Percentiles rank a stretch among this genome's conserved stretches.
These are phyloP conservation scores for Mucor sp. DNA, from an alignment of 371 early-diverging fungal species.

Conservation along the genomic window DNA sequence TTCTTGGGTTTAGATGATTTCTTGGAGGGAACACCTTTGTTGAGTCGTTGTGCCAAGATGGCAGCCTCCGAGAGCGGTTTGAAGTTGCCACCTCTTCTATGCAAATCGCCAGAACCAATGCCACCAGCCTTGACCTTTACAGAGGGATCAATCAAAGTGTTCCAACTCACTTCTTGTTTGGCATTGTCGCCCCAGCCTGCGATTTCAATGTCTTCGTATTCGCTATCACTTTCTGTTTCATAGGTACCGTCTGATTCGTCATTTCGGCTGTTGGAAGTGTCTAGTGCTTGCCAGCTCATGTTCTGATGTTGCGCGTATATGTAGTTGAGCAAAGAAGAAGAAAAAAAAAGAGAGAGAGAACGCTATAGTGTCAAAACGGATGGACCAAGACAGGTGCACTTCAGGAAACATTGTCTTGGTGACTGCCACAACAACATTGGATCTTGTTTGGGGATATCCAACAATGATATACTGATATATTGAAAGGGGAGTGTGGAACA, in stretches of 20 bases:
- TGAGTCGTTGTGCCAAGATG: slow-evolving; percentile 43
- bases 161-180: slow-evolving; percentile 22
- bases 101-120: slow-evolving; percentile 46
- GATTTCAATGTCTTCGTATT: slow-evolving; percentile 3
- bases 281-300: neutral
- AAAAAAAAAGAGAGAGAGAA: neutral
- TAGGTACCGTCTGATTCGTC: neutral
- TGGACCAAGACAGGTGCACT: neutral
- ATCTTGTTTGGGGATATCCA: neutral
- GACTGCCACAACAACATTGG: neutral
- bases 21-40: slow-evolving; percentile 30
- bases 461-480: neutral
- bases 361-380: neutral
- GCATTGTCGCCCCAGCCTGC: slow-evolving; percentile 10
- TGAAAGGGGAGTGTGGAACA: no score
- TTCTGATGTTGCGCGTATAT: neutral
- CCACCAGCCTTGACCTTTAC: slow-evolving; percentile 37
- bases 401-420: neutral
- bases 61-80: slow-evolving; percentile 43
- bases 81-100: slow-evolving; percentile 43
- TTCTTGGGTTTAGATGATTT: slow-evolving; percentile 4
- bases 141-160: slow-evolving; percentile 35
- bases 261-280: neutral
- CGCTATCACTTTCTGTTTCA: neutral
- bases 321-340: neutral